Conservation (phyloP, 176 grass and related monocot species). For the maize (Zea mays) region Zm-B73-REFERENCE-NAM-5.0 NC_050099.1:247082001-247082500, state of each 20-base stretch:
- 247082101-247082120: conserved; percentile 26
- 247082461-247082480: too few relatives aligned
- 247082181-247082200: conserved; percentile 23
- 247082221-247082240: not conserved
- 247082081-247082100: conserved; percentile 9
- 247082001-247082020: conserved; percentile 7
- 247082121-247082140: conserved; percentile 2
- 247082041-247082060: conserved; percentile 20
- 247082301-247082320: not conserved
- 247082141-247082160: conserved; percentile 2
- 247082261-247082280: not conserved
- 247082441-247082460: too few relatives aligned
- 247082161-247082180: not conserved
- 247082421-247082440: not conserved
- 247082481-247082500: too few relatives aligned
- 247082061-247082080: not conserved
- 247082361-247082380: not conserved
- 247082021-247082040: not conserved
- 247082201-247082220: not conserved
- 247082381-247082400: not conserved
- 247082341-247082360: not conserved
- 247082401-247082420: not conserved
- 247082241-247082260: not conserved
- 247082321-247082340: not conserved
- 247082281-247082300: not conserved